Base-by-base conservation (phyloP, 495 filamentous ascomycete species). In the Penicillium nucicola region DNA sequence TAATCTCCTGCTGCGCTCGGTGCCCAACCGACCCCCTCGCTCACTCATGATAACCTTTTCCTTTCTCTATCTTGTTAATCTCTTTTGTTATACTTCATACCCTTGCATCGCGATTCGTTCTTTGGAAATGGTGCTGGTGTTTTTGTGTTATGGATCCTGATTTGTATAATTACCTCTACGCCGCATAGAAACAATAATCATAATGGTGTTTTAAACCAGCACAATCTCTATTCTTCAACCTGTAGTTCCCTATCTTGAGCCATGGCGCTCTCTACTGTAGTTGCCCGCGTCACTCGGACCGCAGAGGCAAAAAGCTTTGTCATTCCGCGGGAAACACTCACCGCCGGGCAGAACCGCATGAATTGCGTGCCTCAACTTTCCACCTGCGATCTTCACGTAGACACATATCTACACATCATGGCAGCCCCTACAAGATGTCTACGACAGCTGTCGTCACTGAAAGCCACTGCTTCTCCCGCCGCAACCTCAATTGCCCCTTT, bases 351-450 rank as follows among this genome's bases (percentile, higher is more conserved):
- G 25, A 28, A 28, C 10, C 10, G 2, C 25, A 28, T 28, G 25
- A 28, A 45, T 40, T 33, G 36, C 42, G 30, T 44, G 14, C 22
- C 10, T 23, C 23, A 17, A 43, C 50, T 48, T 56, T 50, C 45
- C 35, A 37, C 31, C 49, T 39, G 40, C 38, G 32, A 25, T 45
- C 44, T 15, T 19, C 30, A 18, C 45, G 46, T 51, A 25, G 30
- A 60, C 23, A 44, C 55, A 46, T 5, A 50, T 30, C 36, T 28
- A 36, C 49, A 35, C 54, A 69, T 36, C 36, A 75, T 75, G 72
- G 67, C 72, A 44, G 60, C 62, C 41, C 60, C 71, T 18, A 60
- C 70, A 52, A 64, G 56, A 39, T 61, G 64, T 14, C 57, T 77
- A 47, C 64, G 73, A 51, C 60, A 57, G 33, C 46, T 77, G 32